Evolutionary conservation across 805 yeast genomes (phyloP).

Genomic region (Kregervanrija delftensis): DNA sequence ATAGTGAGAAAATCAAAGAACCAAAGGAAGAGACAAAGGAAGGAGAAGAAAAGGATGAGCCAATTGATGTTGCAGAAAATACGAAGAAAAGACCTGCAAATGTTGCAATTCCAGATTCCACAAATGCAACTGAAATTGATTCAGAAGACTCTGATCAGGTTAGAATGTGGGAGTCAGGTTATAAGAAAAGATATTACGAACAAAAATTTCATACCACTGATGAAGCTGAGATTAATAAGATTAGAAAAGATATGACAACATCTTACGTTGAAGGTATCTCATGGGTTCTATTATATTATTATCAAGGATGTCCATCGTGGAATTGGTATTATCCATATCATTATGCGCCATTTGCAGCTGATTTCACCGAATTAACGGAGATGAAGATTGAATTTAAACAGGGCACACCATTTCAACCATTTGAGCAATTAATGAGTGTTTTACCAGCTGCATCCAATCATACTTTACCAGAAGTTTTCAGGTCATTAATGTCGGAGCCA

Average conservation of each 20-base stretch:
- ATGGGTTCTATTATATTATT: constrained; percentile 93
- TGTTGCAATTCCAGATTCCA: constrained; percentile 2
- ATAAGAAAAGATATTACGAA: constrained; percentile 70
- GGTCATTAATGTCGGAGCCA: constrained; percentile 73
- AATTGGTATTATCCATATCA: constrained; percentile 96
- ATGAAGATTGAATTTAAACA: constrained; percentile 48
- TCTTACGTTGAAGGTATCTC: constrained; percentile 89
- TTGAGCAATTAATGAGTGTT: constrained; percentile 91
- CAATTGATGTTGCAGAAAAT: constrained; percentile 22
- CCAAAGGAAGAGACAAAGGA: not conserved
- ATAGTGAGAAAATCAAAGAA: constrained; percentile 17
- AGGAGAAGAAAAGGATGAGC: constrained; percentile 20
- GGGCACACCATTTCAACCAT: constrained; percentile 84
- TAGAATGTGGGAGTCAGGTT: constrained; percentile 82
- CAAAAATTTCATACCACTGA: constrained; percentile 59
- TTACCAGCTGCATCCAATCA: constrained; percentile 91
- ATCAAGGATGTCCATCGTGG: constrained; percentile 99
- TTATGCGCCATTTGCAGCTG: constrained; percentile 95
- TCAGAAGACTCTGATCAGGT: constrained; percentile 40
- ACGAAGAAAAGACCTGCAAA: constrained; percentile 13
- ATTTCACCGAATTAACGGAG: constrained; percentile 52
- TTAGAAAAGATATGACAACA: constrained; percentile 54
- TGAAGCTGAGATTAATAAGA: constrained; percentile 45
- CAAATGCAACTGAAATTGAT: constrained; percentile 18
- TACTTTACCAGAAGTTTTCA: constrained; percentile 72